Percentiles rank a stretch among this genome's conserved stretches.
These are phyloP conservation scores for Anthracocystis walkeri DNA, from an alignment of 1,284 basidiomycete species.

Conservation along the genomic window DNA sequence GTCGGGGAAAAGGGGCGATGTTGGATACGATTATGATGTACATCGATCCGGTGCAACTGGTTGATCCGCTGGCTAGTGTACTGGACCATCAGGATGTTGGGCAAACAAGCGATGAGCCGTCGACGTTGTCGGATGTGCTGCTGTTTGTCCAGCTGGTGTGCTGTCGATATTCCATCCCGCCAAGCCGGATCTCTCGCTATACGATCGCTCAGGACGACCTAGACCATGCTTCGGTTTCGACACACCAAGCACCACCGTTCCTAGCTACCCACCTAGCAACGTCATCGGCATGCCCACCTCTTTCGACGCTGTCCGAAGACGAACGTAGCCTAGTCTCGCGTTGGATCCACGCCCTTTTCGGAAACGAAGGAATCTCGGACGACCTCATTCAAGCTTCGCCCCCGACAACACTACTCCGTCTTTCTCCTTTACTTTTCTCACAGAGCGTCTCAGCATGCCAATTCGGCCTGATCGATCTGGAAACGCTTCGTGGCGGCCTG, in stretches of 20 bases:
- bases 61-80: slow-evolving; percentile 35
- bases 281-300: slow-evolving; percentile 58
- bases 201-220: neutral
- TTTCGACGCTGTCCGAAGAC: slow-evolving; percentile 65
- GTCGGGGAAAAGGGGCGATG: slow-evolving; percentile 9
- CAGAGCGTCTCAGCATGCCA: slow-evolving; percentile 72
- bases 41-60: slow-evolving; percentile 37
- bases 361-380: slow-evolving; percentile 70
- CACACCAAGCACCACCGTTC: slow-evolving; percentile 23
- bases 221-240: slow-evolving; percentile 1
- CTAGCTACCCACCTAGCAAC: slow-evolving; percentile 55
- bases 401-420: slow-evolving; percentile 70
- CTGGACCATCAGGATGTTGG: slow-evolving; percentile 46
- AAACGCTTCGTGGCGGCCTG: slow-evolving; percentile 72
- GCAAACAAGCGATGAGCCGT: slow-evolving; percentile 54
- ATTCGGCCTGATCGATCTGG: slow-evolving; percentile 72
- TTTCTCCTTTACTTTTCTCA: slow-evolving; percentile 72
- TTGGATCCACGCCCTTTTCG: slow-evolving; percentile 70
- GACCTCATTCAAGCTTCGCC: slow-evolving; percentile 71
- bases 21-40: slow-evolving; percentile 53
- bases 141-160: slow-evolving; percentile 50
- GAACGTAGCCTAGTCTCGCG: slow-evolving; percentile 65
- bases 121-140: slow-evolving; percentile 43
- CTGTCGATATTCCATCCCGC: slow-evolving; percentile 25
- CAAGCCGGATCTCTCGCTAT: slow-evolving; percentile 17